Evolutionary conservation across 2,329 filamentous ascomycete genomes (phyloP).

Genomic region (Ophiostoma piceae): DNA sequence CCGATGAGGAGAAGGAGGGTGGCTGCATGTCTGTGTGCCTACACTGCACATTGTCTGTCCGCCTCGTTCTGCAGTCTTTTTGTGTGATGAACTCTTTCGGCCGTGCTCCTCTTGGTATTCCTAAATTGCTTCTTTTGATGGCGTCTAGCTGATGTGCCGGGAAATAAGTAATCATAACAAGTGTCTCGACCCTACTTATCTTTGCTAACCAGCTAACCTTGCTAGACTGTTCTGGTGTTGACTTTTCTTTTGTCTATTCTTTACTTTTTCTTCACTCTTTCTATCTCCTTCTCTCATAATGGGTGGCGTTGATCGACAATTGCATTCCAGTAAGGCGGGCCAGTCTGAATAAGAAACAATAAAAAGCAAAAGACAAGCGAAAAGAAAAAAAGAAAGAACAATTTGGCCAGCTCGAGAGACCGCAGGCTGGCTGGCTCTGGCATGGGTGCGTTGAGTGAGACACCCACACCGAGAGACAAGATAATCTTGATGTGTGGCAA

Average conservation of each 20-base stretch:
- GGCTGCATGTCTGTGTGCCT: too few species aligned
- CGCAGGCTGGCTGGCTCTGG: neutral
- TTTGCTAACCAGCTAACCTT: too few species aligned
- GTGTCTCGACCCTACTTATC: neutral
- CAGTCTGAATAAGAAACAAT: neutral
- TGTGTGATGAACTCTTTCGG: neutral
- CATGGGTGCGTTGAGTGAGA: constrained; percentile 3
- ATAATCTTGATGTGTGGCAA: neutral
- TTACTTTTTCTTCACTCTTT: neutral
- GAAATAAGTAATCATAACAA: neutral
- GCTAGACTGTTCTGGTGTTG: too few species aligned
- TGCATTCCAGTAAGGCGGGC: neutral
- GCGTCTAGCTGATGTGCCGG: neutral
- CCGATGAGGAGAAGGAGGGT: too few species aligned
- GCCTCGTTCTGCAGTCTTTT: neutral
- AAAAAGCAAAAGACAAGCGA: neutral
- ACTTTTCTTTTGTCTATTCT: neutral
- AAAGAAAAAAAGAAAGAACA: neutral
- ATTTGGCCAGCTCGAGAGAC: too few species aligned
- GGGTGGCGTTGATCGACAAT: neutral
- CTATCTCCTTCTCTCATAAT: neutral
- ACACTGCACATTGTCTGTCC: too few species aligned
- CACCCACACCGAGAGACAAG: neutral
- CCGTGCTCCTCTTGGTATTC: neutral
- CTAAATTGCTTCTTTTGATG: neutral